Evolutionary conservation across 2,329 filamentous ascomycete genomes (phyloP).

Genomic region (Tolypocladium paradoxum): DNA sequence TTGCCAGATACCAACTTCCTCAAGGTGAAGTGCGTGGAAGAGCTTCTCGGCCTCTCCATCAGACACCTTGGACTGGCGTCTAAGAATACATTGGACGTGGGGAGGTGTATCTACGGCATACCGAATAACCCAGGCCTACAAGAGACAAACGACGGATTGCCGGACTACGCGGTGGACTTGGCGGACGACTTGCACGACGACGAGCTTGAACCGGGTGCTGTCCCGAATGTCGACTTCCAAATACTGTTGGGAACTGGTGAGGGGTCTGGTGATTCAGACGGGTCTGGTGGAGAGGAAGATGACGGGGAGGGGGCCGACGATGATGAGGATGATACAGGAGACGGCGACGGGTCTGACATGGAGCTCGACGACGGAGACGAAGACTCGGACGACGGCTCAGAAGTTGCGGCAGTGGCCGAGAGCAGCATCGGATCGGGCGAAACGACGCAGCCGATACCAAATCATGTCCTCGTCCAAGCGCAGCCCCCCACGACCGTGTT

Average conservation of each 20-base stretch:
- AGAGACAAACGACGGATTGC: not conserved
- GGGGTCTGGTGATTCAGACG: not conserved
- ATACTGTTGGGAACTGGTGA: not conserved
- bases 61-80: slow-evolving; percentile 10
- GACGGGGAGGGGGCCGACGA: slow-evolving; percentile 9
- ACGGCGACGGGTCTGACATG: slow-evolving; percentile 9
- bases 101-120: slow-evolving; percentile 12
- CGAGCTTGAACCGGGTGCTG: not conserved
- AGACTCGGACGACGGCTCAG: not conserved
- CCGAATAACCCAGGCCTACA: slow-evolving; percentile 19
- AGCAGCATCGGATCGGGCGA: not conserved
- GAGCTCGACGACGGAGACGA: not conserved
- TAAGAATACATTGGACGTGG: slow-evolving; percentile 15
- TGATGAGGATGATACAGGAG: slow-evolving; percentile 6
- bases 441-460: not conserved
- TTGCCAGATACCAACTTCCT: slow-evolving; percentile 33
- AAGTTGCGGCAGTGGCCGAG: not conserved
- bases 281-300: slow-evolving; percentile 4
- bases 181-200: not conserved
- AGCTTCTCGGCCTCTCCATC: slow-evolving; percentile 20
- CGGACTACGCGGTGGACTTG: not conserved
- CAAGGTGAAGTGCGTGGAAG: slow-evolving; percentile 19
- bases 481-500: not conserved
- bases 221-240: not conserved
- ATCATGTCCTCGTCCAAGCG: not conserved